Conservation (phyloP, 352 stramenopile species). For the Phytopythium kandeliae region DNA sequence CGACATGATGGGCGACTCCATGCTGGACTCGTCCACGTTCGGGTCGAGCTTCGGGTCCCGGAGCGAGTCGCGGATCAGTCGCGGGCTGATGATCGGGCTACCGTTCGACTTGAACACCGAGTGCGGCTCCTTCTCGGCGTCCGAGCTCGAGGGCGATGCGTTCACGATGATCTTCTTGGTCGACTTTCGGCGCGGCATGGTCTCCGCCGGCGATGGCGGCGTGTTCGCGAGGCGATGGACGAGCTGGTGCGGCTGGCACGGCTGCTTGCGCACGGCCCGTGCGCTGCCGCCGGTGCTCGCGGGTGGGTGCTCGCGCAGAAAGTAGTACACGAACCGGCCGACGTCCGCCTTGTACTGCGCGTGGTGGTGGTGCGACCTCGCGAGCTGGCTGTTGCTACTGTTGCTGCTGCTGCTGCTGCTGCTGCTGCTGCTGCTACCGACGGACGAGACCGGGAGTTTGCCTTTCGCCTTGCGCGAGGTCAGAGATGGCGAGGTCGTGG, state of each 20-base stretch:
- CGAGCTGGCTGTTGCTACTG: neutral
- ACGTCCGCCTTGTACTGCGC: constrained; percentile 21
- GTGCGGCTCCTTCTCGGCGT: constrained; percentile 27
- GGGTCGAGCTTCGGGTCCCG: constrained; percentile 46
- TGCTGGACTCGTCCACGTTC: constrained; percentile 30
- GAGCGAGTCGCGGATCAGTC: constrained; percentile 59
- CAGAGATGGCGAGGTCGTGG: neutral
- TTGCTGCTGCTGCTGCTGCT: constrained; percentile 10
- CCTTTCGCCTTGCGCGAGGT: constrained; percentile 8
- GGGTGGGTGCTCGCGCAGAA: constrained; percentile 22
- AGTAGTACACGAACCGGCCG: constrained; percentile 28
- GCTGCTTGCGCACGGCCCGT: constrained; percentile 3
- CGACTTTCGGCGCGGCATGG: constrained; percentile 50
- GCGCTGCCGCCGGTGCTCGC: neutral
- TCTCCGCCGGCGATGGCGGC: constrained; percentile 7
- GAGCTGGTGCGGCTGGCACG: constrained; percentile 10
- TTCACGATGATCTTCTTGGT: constrained; percentile 44
- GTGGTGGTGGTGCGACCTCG: constrained; percentile 9
- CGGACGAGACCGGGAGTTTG: constrained; percentile 13
- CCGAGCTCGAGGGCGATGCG: constrained; percentile 21
- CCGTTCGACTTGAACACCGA: constrained; percentile 55
- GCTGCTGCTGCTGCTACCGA: constrained; percentile 8
- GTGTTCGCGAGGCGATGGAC: constrained; percentile 7
- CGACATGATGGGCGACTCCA: constrained; percentile 14
- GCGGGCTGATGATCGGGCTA: constrained; percentile 60